A percentile compares a stretch with the other conserved stretches of the same genome.
phyloP scores from a whole-genome alignment of 2,329 filamentous ascomycete species.

The Amylocarpus encephaloides region DNA sequence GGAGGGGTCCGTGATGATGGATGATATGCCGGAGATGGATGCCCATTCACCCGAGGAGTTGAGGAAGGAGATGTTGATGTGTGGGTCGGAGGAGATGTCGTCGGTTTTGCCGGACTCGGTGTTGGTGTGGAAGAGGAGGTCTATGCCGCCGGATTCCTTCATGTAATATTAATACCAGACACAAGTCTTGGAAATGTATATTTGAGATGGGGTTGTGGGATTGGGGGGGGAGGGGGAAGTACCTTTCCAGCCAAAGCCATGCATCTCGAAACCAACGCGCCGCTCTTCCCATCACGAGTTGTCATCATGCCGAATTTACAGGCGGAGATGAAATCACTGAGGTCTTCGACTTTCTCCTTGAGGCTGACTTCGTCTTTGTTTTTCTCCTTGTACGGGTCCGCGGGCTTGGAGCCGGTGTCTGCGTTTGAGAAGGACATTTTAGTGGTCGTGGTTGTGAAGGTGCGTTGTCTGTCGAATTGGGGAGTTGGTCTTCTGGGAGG shows the following conservation, averaged over 20 bases:
- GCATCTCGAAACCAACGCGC: conserved; percentile 69
- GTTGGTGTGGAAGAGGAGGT: conserved; percentile 88
- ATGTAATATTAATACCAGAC: conserved; percentile 9
- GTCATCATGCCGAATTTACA: conserved; percentile 89
- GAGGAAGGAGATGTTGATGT: conserved; percentile 78
- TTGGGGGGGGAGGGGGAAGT: conserved; percentile 23
- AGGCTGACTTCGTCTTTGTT: conserved; percentile 60
- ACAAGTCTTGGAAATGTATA: too few relatives aligned
- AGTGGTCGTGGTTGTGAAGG: not conserved
- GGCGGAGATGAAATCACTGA: conserved; percentile 62
- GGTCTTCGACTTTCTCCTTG: conserved; percentile 69
- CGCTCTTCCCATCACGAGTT: conserved; percentile 59
- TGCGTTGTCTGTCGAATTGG: not conserved
- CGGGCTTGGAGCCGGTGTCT: conserved; percentile 52
- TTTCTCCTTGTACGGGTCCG: conserved; percentile 70
- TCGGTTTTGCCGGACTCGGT: conserved; percentile 83
- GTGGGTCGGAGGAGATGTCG: conserved; percentile 64
- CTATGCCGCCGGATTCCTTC: conserved; percentile 70
- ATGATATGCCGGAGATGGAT: conserved; percentile 69
- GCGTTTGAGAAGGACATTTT: conserved; percentile 4
- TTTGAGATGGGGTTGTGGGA: not conserved
- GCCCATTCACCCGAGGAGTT: conserved; percentile 76
- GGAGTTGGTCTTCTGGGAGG: not conserved
- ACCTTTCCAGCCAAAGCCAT: conserved; percentile 82
- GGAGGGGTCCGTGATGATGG: conserved; percentile 61